Evolutionary conservation across 139 green algal species (phyloP).

Genomic region (Picochlorum sp.): DNA sequence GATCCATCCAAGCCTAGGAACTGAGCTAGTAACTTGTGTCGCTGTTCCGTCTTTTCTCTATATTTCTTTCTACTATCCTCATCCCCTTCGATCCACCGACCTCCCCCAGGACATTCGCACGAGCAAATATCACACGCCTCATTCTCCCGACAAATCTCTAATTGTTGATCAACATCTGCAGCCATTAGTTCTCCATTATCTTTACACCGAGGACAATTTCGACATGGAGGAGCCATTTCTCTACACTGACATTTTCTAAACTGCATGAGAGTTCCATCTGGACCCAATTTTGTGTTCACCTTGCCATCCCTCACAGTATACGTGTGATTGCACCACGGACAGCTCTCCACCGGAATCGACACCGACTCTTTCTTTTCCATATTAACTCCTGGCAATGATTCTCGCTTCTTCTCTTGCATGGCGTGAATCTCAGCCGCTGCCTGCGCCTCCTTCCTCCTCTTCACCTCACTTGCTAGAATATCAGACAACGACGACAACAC

Average conservation of each 20-base stretch:
- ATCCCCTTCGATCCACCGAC: slow-evolving; percentile 41
- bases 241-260: slow-evolving; percentile 44
- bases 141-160: slow-evolving; percentile 24
- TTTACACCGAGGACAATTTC: slow-evolving; percentile 43
- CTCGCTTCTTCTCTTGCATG: background rate
- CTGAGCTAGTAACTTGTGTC: slow-evolving; percentile 14
- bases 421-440: background rate
- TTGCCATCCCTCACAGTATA: slow-evolving; percentile 44
- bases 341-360: slow-evolving; percentile 21
- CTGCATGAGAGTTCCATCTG: slow-evolving; percentile 27
- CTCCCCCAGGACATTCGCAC: slow-evolving; percentile 40
- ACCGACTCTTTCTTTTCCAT: background rate
- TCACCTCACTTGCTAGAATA: slow-evolving; percentile 1
- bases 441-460: background rate
- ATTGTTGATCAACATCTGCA: slow-evolving; percentile 16
- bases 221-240: slow-evolving; percentile 39
- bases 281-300: slow-evolving; percentile 19
- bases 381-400: background rate
- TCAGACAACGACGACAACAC: slow-evolving; percentile 20
- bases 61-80: slow-evolving; percentile 19
- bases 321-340: slow-evolving; percentile 36
- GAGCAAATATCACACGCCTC: slow-evolving; percentile 35
- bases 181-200: slow-evolving; percentile 32
- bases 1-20: slow-evolving; percentile 4
- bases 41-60: slow-evolving; percentile 15